Conservation (phyloP, 768 basidiomycete species). For the Rhodotorula diobovata region DNA sequence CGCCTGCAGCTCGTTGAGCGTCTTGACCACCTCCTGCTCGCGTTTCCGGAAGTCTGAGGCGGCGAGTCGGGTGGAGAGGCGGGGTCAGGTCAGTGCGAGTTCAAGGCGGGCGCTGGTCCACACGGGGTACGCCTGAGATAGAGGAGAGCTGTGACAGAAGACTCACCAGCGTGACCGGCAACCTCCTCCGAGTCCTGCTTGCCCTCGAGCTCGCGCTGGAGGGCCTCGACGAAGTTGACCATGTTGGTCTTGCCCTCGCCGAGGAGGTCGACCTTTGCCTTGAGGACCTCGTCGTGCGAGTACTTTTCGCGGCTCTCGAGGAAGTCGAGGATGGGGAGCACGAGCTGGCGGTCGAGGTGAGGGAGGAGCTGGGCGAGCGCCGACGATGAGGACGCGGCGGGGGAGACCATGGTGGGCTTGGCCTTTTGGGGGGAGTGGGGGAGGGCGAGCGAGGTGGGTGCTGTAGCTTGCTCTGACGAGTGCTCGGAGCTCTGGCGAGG, state of each 20-base stretch:
- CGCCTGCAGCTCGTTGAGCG: constrained; percentile 75
- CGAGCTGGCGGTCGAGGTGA: constrained; percentile 89
- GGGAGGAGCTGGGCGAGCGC: constrained; percentile 76
- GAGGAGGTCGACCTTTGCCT: constrained; percentile 94
- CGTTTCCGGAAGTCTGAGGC: constrained; percentile 73
- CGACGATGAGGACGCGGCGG: neutral
- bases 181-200: constrained; percentile 59
- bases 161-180: constrained; percentile 58
- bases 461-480: too few relatives aligned
- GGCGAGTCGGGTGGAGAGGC: too few relatives aligned
- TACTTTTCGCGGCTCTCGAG: constrained; percentile 71
- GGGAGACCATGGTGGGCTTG: constrained; percentile 16
- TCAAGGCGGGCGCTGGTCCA: too few relatives aligned
- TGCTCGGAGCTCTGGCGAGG: neutral
- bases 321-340: constrained; percentile 85
- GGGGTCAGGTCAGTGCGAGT: too few relatives aligned
- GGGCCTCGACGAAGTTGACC: constrained; percentile 82
- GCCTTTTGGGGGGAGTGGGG: too few relatives aligned
- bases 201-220: constrained; percentile 69
- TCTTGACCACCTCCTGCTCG: constrained; percentile 73
- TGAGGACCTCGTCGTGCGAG: constrained; percentile 68
- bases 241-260: constrained; percentile 74
- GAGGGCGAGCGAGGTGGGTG: neutral
- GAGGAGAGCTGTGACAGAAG: neutral
- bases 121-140: too few relatives aligned